A percentile compares a stretch with the other conserved stretches of the same genome.
Conservation (phyloP, 176 grass and related monocot species). For the Musa schizocarpa region DNA sequence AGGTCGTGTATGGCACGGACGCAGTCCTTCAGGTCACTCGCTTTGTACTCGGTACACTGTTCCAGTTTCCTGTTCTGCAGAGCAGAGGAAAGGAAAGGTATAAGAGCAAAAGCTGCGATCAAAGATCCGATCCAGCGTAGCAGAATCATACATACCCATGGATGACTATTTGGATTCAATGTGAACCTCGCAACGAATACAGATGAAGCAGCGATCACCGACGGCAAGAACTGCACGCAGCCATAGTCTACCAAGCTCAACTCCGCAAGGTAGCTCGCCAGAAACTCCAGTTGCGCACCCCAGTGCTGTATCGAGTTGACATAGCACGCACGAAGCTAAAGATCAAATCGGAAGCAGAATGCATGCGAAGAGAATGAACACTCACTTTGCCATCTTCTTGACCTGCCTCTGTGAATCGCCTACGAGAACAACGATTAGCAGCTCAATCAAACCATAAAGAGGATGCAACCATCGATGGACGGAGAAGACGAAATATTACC, state of each 20-base stretch:
- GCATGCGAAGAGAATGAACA: background rate
- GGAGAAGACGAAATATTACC: slow-evolving; percentile 6
- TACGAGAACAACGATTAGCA: slow-evolving; percentile 16
- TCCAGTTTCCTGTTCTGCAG: slow-evolving; percentile 2
- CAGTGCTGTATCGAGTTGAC: background rate
- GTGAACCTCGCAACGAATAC: slow-evolving; percentile 50
- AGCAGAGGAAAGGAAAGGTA: background rate
- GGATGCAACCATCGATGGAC: background rate
- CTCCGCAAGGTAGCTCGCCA: slow-evolving; percentile 51
- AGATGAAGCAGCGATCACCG: slow-evolving; percentile 44
- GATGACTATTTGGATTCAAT: slow-evolving; percentile 30
- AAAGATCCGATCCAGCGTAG: background rate
- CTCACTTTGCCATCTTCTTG: slow-evolving; percentile 35
- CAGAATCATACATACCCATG: slow-evolving; percentile 47
- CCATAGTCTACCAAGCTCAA: slow-evolving; percentile 49
- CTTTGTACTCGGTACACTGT: background rate
- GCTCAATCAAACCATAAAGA: too few relatives aligned
- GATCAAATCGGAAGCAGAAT: background rate
- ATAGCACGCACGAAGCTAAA: background rate
- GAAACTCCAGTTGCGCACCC: slow-evolving; percentile 21
- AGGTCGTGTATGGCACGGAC: slow-evolving; percentile 1
- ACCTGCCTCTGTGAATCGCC: slow-evolving; percentile 29
- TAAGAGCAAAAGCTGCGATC: background rate
- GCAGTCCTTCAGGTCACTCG: slow-evolving; percentile 2
- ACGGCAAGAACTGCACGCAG: slow-evolving; percentile 45